Evolutionary conservation across 2,329 filamentous ascomycete genomes (phyloP).

Genomic region (Orbilia brochopaga): DNA sequence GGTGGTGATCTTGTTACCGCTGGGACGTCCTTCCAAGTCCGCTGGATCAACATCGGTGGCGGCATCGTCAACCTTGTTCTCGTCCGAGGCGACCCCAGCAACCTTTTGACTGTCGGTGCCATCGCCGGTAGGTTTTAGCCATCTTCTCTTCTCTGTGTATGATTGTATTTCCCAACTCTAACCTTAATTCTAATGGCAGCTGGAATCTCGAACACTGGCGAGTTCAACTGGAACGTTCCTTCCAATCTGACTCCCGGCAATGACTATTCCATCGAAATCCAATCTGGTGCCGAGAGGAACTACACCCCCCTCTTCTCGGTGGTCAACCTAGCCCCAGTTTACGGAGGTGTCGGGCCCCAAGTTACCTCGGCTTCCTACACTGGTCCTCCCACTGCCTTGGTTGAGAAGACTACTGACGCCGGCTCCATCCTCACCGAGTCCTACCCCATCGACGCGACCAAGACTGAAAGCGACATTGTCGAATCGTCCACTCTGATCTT

Average conservation of each 20-base stretch:
- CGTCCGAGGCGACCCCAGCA: slow-evolving; percentile 50
- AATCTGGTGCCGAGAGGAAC: slow-evolving; percentile 49
- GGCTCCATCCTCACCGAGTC: slow-evolving; percentile 34
- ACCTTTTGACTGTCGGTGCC: slow-evolving; percentile 43
- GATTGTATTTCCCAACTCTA: background rate
- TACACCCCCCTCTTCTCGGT: slow-evolving; percentile 54
- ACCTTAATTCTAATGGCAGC: slow-evolving; percentile 33
- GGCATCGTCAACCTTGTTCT: slow-evolving; percentile 51
- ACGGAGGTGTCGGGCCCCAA: background rate
- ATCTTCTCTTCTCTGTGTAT: background rate
- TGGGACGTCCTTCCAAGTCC: slow-evolving; percentile 33
- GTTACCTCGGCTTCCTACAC: background rate
- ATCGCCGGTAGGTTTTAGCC: slow-evolving; percentile 52
- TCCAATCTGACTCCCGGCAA: slow-evolving; percentile 31
- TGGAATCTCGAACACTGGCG: slow-evolving; percentile 52
- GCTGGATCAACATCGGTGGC: slow-evolving; percentile 46
- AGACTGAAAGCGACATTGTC: slow-evolving; percentile 18
- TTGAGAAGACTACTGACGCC: slow-evolving; percentile 37
- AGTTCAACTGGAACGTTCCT: slow-evolving; percentile 53
- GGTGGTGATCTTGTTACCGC: slow-evolving; percentile 40
- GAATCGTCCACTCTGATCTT: slow-evolving; percentile 33
- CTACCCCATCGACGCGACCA: slow-evolving; percentile 25
- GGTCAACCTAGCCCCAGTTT: slow-evolving; percentile 17
- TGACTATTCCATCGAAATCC: slow-evolving; percentile 54
- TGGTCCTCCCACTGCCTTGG: slow-evolving; percentile 12